Evolutionary conservation across 2,329 filamentous ascomycete species (phyloP).

Genomic region (Pseudopyricularia javanii): DNA sequence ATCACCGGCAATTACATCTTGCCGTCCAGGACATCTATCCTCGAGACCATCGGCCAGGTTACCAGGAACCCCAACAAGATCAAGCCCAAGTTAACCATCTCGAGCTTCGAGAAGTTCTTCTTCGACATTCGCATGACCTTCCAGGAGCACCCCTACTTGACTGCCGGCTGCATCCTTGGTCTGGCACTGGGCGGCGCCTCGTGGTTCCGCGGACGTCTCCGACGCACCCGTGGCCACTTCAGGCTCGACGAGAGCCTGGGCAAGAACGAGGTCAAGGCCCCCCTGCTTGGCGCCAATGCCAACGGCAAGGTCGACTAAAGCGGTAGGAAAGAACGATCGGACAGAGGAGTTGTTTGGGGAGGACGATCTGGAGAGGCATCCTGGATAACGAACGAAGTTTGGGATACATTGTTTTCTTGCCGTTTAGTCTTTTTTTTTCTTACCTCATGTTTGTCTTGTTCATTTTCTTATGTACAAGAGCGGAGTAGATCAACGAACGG

Average conservation of each 20-base stretch:
- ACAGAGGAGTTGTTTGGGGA: neutral
- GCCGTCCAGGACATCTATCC: constrained; percentile 77
- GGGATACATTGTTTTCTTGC: neutral
- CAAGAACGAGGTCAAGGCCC: constrained; percentile 47
- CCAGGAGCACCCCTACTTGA: constrained; percentile 45
- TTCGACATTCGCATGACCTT: constrained; percentile 50
- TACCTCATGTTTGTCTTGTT: neutral
- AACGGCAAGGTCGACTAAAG: constrained; percentile 38
- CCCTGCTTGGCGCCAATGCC: constrained; percentile 36
- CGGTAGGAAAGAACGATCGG: neutral
- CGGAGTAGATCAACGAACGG: neutral
- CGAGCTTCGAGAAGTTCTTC: constrained; percentile 58
- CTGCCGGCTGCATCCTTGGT: constrained; percentile 43
- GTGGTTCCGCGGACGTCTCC: constrained; percentile 41
- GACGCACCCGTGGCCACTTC: constrained; percentile 46
- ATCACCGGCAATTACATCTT: constrained; percentile 83
- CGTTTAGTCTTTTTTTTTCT: neutral
- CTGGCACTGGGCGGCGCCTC: constrained; percentile 38
- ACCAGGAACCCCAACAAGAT: constrained; percentile 58
- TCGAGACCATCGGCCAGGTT: constrained; percentile 71
- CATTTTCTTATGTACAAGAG: neutral
- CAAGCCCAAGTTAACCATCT: constrained; percentile 66
- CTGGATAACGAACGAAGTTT: neutral
- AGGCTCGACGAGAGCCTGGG: constrained; percentile 42
- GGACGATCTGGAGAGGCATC: neutral